phyloP scores from a whole-genome alignment of 352 stramenopile genomes.

The Phytophthora hibernalis region DNA sequence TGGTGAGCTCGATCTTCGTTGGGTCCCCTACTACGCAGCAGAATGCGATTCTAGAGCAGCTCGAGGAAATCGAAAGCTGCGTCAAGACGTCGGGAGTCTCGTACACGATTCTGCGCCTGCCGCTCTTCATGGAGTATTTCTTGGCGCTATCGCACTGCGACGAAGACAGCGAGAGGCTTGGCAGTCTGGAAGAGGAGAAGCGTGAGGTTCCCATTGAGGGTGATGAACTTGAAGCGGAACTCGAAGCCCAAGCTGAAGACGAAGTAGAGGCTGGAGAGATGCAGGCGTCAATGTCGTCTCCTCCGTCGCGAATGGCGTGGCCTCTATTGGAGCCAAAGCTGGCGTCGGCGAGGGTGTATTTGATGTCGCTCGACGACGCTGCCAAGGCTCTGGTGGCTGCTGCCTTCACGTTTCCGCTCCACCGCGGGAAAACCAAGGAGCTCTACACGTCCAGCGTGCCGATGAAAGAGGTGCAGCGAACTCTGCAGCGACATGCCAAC shows the following conservation, averaged over 20 bases:
- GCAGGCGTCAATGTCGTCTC: constrained; percentile 16
- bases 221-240: constrained; percentile 18
- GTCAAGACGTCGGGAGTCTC: constrained; percentile 66
- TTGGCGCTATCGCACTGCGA: constrained; percentile 49
- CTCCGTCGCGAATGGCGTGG: constrained; percentile 45
- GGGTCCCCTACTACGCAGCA: constrained; percentile 39
- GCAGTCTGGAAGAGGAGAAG: constrained; percentile 46
- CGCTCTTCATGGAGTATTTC: constrained; percentile 87
- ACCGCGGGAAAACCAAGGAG: constrained; percentile 48
- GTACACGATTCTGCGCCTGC: constrained; percentile 69
- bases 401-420: constrained; percentile 65
- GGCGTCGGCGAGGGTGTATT: constrained; percentile 49
- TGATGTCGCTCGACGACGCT: constrained; percentile 66
- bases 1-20: constrained; percentile 76
- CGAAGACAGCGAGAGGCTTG: constrained; percentile 17
- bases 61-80: constrained; percentile 69
- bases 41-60: constrained; percentile 51
- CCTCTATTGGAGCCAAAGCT: constrained; percentile 52
- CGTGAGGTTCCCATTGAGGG: neutral
- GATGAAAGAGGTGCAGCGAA: constrained; percentile 53
- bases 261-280: constrained; percentile 8
- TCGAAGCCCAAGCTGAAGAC: constrained; percentile 12
- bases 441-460: constrained; percentile 57
- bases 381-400: constrained; percentile 58
- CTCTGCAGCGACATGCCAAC: constrained; percentile 46